phyloP scores from a whole-genome alignment of 495 filamentous ascomycete species.

The Filosporella fistucella region DNA sequence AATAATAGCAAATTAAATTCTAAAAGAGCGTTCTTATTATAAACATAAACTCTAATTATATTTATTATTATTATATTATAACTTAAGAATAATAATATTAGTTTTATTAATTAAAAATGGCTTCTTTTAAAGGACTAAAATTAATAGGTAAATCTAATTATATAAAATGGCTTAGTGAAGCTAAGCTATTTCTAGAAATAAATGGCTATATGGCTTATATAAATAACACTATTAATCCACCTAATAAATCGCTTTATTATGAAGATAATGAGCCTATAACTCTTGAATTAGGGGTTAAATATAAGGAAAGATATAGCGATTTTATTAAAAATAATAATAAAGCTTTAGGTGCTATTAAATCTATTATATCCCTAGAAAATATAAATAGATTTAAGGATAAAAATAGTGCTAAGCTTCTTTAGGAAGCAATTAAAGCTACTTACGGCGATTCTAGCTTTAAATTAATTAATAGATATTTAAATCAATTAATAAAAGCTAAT shows the following conservation, averaged over 20 bases:
- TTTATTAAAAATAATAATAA: neutral
- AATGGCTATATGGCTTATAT: constrained; percentile 9
- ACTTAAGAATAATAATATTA: neutral
- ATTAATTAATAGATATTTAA: constrained; percentile 1
- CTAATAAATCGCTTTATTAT: constrained; percentile 4
- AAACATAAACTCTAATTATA: neutral
- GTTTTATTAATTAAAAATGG: neutral
- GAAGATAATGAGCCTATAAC: neutral
- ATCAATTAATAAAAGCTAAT: constrained; percentile 1
- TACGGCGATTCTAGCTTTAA: constrained; percentile 2
- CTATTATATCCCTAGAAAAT: constrained; percentile 6
- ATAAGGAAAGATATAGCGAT: neutral
- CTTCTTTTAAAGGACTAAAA: neutral
- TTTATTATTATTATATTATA: neutral
- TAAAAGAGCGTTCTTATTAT: too few relatives aligned
- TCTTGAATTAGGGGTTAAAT: constrained; percentile 1
- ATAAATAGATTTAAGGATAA: constrained; percentile 4
- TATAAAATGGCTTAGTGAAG: constrained; percentile 4
- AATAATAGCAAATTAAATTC: too few relatives aligned
- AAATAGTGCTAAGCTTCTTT: neutral
- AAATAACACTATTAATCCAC: neutral
- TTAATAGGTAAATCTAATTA: constrained; percentile 3
- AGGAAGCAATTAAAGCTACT: neutral
- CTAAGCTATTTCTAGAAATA: constrained; percentile 3
- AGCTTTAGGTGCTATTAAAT: constrained; percentile 4